These are phyloP conservation scores for Fusarium sp. DNA, from an alignment of 2,329 filamentous ascomycete genomes.

Conservation along the genomic window DNA sequence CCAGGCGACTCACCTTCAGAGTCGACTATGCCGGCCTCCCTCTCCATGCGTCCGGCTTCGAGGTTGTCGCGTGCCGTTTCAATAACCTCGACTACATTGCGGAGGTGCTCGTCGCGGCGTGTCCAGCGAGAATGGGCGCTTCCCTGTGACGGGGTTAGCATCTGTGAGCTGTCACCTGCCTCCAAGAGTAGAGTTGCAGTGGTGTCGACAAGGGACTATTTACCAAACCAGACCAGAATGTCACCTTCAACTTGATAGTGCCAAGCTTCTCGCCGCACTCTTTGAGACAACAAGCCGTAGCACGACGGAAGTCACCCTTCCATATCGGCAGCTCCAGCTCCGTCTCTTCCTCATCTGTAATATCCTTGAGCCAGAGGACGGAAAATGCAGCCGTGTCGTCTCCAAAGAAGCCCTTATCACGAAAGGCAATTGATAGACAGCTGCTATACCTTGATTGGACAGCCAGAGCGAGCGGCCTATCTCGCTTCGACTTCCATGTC, in stretches of 20 bases:
- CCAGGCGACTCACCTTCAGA: constrained; percentile 37
- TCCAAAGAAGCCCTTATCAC: constrained; percentile 53
- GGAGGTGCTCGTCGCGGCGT: constrained; percentile 49
- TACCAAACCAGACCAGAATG: constrained; percentile 53
- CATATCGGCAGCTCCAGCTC: constrained; percentile 72
- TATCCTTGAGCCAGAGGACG: constrained; percentile 76
- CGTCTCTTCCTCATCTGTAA: constrained; percentile 74
- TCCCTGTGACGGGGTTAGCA: constrained; percentile 43
- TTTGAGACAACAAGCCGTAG: constrained; percentile 57
- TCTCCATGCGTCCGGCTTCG: constrained; percentile 48
- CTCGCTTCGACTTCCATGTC: constrained; percentile 66
- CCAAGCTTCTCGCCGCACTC: constrained; percentile 62
- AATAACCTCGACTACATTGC: constrained; percentile 61
- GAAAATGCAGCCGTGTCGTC: constrained; percentile 72
- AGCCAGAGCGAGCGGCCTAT: constrained; percentile 59
- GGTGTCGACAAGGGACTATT: constrained; percentile 4
- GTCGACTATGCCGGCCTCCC: constrained; percentile 51
- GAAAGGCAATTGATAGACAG: constrained; percentile 68
- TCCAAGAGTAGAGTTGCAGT: neutral
- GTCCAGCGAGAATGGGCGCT: constrained; percentile 52
- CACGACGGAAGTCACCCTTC: constrained; percentile 67
- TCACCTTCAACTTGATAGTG: constrained; percentile 55
- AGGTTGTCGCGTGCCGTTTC: constrained; percentile 54
- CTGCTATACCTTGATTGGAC: constrained; percentile 69
- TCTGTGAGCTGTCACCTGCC: neutral